A percentile compares a stretch with the other conserved stretches of the same genome.
Conservation (phyloP, 495 filamentous ascomycete species). For the Geopyxis carbonaria region DNA sequence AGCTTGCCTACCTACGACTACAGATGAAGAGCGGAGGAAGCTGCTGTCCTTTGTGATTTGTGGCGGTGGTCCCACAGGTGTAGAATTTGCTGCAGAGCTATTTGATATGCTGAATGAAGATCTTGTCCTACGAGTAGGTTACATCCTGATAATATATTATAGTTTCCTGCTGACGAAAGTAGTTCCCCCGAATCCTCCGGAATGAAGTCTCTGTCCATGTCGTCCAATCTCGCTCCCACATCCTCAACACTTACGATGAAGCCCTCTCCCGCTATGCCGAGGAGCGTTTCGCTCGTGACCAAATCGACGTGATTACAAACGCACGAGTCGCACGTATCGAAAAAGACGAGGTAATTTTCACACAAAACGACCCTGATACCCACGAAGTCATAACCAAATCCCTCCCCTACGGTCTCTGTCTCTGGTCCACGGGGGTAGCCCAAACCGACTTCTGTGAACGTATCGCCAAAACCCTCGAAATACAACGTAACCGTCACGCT, state of each 20-base stretch:
- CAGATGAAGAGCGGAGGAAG: slow-evolving; percentile 71
- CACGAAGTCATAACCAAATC: slow-evolving; percentile 70
- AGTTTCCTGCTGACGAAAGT: slow-evolving; percentile 10
- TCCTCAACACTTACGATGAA: slow-evolving; percentile 97
- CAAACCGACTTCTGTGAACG: slow-evolving; percentile 64
- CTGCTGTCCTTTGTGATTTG: slow-evolving; percentile 86
- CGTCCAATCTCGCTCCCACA: slow-evolving; percentile 84
- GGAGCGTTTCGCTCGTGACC: slow-evolving; percentile 71
- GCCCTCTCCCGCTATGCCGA: slow-evolving; percentile 84
- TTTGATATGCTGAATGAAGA: slow-evolving; percentile 96
- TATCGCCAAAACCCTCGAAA: slow-evolving; percentile 48
- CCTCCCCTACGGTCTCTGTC: slow-evolving; percentile 85
- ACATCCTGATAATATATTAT: not conserved
- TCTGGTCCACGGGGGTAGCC: slow-evolving; percentile 95
- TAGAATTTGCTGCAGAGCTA: slow-evolving; percentile 82
- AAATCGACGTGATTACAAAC: slow-evolving; percentile 80
- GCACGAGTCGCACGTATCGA: slow-evolving; percentile 78
- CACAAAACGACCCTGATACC: slow-evolving; percentile 50
- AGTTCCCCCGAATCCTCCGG: slow-evolving; percentile 75
- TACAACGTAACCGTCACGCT: slow-evolving; percentile 76
- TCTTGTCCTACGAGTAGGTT: slow-evolving; percentile 35
- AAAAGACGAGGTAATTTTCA: slow-evolving; percentile 69
- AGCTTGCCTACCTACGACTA: slow-evolving; percentile 82
- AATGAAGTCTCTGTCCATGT: slow-evolving; percentile 97
- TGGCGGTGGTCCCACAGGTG: slow-evolving; percentile 91